Evolutionary conservation across 768 basidiomycete species (phyloP), one percentile per base, ranked within the genome.

Genomic region (Rhodotorula diobovata): DNA sequence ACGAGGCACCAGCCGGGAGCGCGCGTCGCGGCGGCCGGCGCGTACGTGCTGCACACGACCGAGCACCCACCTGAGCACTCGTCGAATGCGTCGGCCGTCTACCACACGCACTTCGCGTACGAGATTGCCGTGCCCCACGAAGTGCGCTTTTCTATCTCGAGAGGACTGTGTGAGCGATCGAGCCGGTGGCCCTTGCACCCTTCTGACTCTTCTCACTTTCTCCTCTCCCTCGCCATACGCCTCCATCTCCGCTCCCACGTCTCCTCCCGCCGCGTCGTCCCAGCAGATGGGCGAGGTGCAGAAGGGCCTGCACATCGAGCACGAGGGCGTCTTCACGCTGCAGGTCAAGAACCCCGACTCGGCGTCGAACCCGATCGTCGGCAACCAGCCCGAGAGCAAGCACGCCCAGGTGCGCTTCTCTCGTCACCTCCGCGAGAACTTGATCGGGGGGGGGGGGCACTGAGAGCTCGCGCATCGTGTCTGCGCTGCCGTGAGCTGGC

Each of bases 261-360:
- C 45, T 46, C 5, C 15, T 20, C 6, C 45, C 20, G 5, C 18
- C 45, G 45, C 45, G 11, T 46, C 45, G 39, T 46, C 45, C 11
- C 45, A 23, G 4, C 23, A 77, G 46, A 77, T 80, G 28, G 85
- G 86, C 18, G 83, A 85, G 8, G 86, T 87, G 0, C 88, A 88
- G 68, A 76, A 81, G 30, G 84, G 81, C 12, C 80, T 89, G 11
- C 86, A 86, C 8, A 85, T 89, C 66, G 79, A 83, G 61, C 79
- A 80, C 1, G 84, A 85, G 0, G 85, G 85, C 0, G 84, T 85
- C 0, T 88, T 87, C 72, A 80, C 86, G 25, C 50, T 88, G 11
- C 86, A 88, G 71, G 70, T 87, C 59, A 88, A 87, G 80, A 87
- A 87, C 70, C 86, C 86, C 1, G 80, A 84, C 0, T 84, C 84